These are phyloP conservation scores for Colletotrichum tanaceti DNA, from an alignment of 2,329 filamentous ascomycete genomes.

Conservation along the genomic window DNA sequence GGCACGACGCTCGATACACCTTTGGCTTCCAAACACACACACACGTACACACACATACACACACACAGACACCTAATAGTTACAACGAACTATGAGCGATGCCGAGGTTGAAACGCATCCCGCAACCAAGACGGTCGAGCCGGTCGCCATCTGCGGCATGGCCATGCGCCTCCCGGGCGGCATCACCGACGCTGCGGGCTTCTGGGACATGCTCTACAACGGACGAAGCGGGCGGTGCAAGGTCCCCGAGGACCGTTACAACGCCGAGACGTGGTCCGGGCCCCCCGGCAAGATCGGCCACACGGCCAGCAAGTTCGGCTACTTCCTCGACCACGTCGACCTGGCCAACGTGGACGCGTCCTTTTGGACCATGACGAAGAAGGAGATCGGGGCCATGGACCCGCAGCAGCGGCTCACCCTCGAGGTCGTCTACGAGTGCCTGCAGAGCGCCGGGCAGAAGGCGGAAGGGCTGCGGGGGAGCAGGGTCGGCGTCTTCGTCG, in stretches of 20 bases:
- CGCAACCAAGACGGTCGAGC: neutral
- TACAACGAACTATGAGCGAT: no score
- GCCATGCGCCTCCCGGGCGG: constrained; percentile 5
- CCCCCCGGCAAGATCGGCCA: neutral
- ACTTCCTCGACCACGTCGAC: constrained; percentile 2
- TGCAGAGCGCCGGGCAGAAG: constrained; percentile 44
- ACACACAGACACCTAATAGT: no score
- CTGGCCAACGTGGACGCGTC: neutral
- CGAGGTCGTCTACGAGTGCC: constrained; percentile 48
- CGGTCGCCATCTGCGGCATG: constrained; percentile 1
- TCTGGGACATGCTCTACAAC: constrained; percentile 1
- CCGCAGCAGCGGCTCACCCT: constrained; percentile 49
- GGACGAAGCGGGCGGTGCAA: constrained; percentile 1
- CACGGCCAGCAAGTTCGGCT: neutral
- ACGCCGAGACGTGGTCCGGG: neutral
- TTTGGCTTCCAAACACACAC: no score
- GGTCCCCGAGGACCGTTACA: constrained; percentile 3
- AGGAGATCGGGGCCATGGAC: constrained; percentile 41
- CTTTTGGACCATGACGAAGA: neutral
- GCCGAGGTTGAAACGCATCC: no score
- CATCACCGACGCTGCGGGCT: neutral
- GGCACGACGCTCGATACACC: no score
- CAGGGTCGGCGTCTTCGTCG: constrained; percentile 45
- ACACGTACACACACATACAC: no score
- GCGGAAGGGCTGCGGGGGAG: constrained; percentile 43